These are phyloP conservation scores for Scleromitrula shiraiana DNA, from an alignment of 2,329 filamentous ascomycete species.

Conservation along the genomic window DNA sequence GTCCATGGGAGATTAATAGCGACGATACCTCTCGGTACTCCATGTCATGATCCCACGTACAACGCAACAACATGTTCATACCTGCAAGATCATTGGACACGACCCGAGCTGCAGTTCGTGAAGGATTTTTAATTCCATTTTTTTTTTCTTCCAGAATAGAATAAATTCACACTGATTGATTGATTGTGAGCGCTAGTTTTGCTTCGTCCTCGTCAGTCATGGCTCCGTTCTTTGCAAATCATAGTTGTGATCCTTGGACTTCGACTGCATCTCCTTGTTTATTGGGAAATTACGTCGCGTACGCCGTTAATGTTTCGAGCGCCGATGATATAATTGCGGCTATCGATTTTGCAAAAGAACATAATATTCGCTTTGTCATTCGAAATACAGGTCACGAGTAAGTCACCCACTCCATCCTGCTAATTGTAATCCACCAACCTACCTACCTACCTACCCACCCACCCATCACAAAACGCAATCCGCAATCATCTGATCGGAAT, in stretches of 20 bases:
- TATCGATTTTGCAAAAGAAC: slow-evolving; percentile 30
- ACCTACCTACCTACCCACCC: too few species aligned
- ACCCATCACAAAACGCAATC: too few species aligned
- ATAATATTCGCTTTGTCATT: slow-evolving; percentile 38
- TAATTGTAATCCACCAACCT: background rate
- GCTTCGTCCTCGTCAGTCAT: slow-evolving; percentile 16
- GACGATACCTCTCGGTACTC: slow-evolving; percentile 11
- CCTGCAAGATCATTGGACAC: slow-evolving; percentile 8
- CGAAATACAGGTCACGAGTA: slow-evolving; percentile 50
- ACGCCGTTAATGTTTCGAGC: slow-evolving; percentile 24
- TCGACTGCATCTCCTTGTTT: slow-evolving; percentile 32
- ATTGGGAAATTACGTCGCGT: slow-evolving; percentile 32
- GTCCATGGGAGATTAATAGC: slow-evolving; percentile 13
- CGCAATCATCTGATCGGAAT: too few species aligned
- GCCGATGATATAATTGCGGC: slow-evolving; percentile 27
- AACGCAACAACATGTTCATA: slow-evolving; percentile 7
- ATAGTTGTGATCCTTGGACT: slow-evolving; percentile 29
- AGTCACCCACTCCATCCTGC: background rate
- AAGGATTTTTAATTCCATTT: background rate
- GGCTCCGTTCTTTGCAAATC: slow-evolving; percentile 34
- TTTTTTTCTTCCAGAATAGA: too few species aligned
- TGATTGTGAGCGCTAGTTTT: too few species aligned
- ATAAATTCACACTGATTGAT: background rate
- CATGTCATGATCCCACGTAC: slow-evolving; percentile 10
- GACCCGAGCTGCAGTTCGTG: slow-evolving; percentile 9